Evolutionary conservation across 2,329 filamentous ascomycete species (phyloP), one percentile per base, ranked within the genome.

Genomic region (Raffaelea deltoideospora): DNA sequence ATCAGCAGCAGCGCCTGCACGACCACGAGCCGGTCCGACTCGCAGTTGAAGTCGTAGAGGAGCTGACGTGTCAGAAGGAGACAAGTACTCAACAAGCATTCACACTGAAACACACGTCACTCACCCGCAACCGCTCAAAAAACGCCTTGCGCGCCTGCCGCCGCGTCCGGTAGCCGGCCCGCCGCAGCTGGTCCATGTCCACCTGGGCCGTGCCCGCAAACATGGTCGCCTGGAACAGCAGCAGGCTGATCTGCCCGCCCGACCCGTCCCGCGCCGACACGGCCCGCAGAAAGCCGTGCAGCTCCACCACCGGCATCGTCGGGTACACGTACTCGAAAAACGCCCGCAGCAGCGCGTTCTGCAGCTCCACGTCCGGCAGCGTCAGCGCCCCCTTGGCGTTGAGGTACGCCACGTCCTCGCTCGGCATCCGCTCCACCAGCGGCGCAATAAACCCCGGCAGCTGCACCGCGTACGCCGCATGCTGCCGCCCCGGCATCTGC

Each of bases 21-120:
- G 20, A 95, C 69, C 17, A 85, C 75, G 40, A 95, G 78, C 35
- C 87, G 81, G 55, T 95, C 87, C 32, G 77, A 74, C 57, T 96
- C 88, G 56, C 92, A 93, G 56, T 96, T 87, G 47, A 94, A 92
- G 53, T 95, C 87, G 58, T 95, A 95, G 15, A 96, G 67, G 3
- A 90, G 68, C 76, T 85, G 19, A 7, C 7, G 27, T n/a, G 27
- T 28, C 14, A 28, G 27, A n/a, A n/a, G n/a, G n/a, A n/a, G n/a
- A n/a, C n/a, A n/a, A n/a, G n/a, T n/a, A n/a, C n/a, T n/a, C n/a
- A n/a, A n/a, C n/a, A n/a, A n/a, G n/a, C n/a, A n/a, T n/a, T n/a
- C n/a, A n/a, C n/a, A n/a, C n/a, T n/a, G n/a, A n/a, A n/a, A n/a
- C n/a, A n/a, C n/a, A n/a, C n/a, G n/a, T n/a, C 15, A 62, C 77